Base-by-base conservation (phyloP, 1,139 yeast species). In the Wickerhamomyces sp. region DNA sequence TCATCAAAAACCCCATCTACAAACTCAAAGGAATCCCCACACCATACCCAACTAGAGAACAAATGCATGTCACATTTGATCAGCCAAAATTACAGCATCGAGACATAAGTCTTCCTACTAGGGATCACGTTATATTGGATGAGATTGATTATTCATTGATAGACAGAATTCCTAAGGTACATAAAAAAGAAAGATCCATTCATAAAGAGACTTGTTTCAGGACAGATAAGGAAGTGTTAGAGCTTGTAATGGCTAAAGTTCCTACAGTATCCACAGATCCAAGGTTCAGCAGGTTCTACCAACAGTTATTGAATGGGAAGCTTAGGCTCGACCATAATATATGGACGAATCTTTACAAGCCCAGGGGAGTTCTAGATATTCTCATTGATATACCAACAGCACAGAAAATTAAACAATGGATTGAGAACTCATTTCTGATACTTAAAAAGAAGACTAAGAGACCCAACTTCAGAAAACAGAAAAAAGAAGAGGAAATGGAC, bases 311-410 rank as follows among this genome's bases (percentile, higher is more conserved):
- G 7, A 33, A 39, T 9, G 27, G 33, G n/a, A 3, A 34, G 14
- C 11, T 13, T 4, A 13, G 2, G 8, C 36, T 9, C 32, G 40
- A 26, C 14, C 40, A 14, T 38, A 56, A 39, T 39, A 37, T 69
- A 11, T 79, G 84, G 84, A 64, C 74, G 1, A 67, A 65, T 13
- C 51, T 66, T 23, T 75, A 76, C 50, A 69, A 67, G 45, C 84
- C 84, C 0, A 53, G 55, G 7, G 38, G 46, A 0, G 50, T 71
- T 4, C 56, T 63, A 1, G 71, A 74, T 1, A 66, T 78, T 10
- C 53, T 79, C 18, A 51, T 75, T 34, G 66, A 61, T 15, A 46
- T 53, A 0, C 41, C 43, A 10, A 27, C 53, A 13, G 58, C 62
- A 10, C 61, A 46, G 15, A 54, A 39, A 23, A 65, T 81, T 1